A percentile compares a stretch with the other conserved stretches of the same genome.
Evolutionary conservation across 192 early-diverging fungal species (phyloP).

Genomic region (Borealophlyctis nickersoniae): DNA sequence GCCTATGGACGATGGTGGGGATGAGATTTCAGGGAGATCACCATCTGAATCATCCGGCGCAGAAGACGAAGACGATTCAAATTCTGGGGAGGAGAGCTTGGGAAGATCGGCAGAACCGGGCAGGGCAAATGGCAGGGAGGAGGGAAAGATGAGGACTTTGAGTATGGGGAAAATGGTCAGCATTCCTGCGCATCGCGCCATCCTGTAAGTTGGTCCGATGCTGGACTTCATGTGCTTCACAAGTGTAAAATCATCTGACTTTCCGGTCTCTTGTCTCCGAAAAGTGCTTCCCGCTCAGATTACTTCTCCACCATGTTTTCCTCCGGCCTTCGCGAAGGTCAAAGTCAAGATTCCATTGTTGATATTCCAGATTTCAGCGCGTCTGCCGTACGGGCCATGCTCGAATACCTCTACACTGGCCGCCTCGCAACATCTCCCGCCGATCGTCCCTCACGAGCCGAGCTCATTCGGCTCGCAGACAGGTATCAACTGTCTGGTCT

Average conservation of each 20-base stretch:
- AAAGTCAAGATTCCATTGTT: conserved; percentile 7
- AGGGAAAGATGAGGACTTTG: conserved; percentile 4
- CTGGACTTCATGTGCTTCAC: too few species aligned
- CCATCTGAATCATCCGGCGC: background rate
- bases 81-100: background rate
- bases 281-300: conserved; percentile 33
- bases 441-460: conserved; percentile 2
- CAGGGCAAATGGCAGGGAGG: background rate
- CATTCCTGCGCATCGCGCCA: background rate
- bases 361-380: conserved; percentile 29
- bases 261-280: too few species aligned
- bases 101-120: background rate
- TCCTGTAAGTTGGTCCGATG: background rate
- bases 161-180: background rate
- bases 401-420: conserved; percentile 36
- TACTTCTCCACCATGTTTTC: conserved; percentile 41
- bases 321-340: conserved; percentile 26
- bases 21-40: background rate
- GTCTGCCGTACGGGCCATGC: conserved; percentile 28
- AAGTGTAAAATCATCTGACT: too few species aligned
- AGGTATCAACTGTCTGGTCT: conserved; percentile 27
- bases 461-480: conserved; percentile 33
- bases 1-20: background rate
- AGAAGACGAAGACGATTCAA: background rate
- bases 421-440: conserved; percentile 10